Percentiles rank a stretch among this genome's conserved stretches.
phyloP scores from a whole-genome alignment of 2,329 filamentous ascomycete genomes.

The Triangularia verruculosa region DNA sequence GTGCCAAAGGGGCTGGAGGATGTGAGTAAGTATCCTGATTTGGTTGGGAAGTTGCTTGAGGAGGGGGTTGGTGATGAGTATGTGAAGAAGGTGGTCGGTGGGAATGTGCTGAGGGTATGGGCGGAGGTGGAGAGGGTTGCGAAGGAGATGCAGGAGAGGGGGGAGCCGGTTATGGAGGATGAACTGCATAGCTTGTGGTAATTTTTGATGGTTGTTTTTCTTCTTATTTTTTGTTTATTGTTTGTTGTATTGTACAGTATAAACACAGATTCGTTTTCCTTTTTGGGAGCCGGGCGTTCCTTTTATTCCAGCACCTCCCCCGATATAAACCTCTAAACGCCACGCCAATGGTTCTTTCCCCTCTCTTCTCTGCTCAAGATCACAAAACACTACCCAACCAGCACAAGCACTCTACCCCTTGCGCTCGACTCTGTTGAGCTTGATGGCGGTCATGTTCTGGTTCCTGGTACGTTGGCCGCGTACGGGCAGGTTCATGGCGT shows the following conservation, averaged over 20 bases:
- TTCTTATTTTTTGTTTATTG: conserved; percentile 2
- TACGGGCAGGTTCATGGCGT: conserved; percentile 90
- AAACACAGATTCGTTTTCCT: conserved; percentile 4
- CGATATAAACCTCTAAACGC: conserved; percentile 8
- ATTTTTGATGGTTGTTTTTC: background rate
- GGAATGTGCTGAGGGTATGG: conserved; percentile 84
- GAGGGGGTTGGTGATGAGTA: conserved; percentile 73
- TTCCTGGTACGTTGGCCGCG: conserved; percentile 84
- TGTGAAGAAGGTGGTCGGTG: conserved; percentile 70
- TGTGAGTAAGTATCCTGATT: conserved; percentile 75
- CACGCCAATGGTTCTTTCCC: conserved; percentile 1
- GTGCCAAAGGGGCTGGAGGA: conserved; percentile 77
- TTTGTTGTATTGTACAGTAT: conserved; percentile 14
- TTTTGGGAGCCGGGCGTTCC: background rate
- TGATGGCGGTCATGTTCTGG: conserved; percentile 62
- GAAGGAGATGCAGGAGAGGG: conserved; percentile 57
- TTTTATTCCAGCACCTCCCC: background rate
- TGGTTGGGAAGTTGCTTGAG: conserved; percentile 71
- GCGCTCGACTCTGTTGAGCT: conserved; percentile 58
- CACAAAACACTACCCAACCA: background rate
- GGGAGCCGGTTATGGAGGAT: conserved; percentile 54
- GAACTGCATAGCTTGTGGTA: conserved; percentile 34
- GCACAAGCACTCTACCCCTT: conserved; percentile 32
- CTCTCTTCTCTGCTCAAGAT: background rate
- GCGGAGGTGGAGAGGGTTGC: conserved; percentile 72